A percentile compares a stretch with the other conserved stretches of the same genome.
Conservation (phyloP, 345 rosid species). For the Gossypium mustelinum region DNA sequence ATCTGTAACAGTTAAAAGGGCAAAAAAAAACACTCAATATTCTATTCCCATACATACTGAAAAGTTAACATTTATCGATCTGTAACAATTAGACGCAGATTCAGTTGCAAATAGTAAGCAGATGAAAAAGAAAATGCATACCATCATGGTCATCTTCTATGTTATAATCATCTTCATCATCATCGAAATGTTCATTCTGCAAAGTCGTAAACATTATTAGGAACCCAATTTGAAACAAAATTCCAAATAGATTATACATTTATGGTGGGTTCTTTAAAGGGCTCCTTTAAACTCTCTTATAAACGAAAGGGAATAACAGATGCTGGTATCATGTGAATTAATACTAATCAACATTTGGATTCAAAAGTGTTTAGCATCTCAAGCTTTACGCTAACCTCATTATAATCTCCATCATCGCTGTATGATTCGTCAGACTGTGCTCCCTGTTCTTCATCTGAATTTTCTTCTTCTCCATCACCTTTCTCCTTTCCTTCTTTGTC, state of each 20-base stretch:
- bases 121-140: background rate
- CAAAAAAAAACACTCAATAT: background rate
- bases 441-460: slow-evolving; percentile 1
- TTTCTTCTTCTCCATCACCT: slow-evolving; percentile 1
- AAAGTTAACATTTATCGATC: background rate
- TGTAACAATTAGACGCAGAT: background rate
- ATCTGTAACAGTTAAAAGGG: background rate
- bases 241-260: background rate
- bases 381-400: background rate
- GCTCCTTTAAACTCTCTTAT: background rate
- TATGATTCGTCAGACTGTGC: background rate
- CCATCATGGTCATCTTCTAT: background rate
- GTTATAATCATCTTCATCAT: slow-evolving; percentile 15
- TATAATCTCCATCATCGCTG: slow-evolving; percentile 14
- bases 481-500: slow-evolving; percentile 15
- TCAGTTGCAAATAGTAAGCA: background rate
- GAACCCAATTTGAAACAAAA: background rate
- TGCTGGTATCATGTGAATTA: background rate
- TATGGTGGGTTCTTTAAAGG: background rate
- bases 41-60: background rate
- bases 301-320: background rate
- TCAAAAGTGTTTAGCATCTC: background rate
- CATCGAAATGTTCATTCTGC: slow-evolving; percentile 14
- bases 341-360: background rate
- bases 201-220: background rate